These are phyloP conservation scores for Curvularia lunata DNA, from an alignment of 2,329 filamentous ascomycete species.

Conservation along the genomic window DNA sequence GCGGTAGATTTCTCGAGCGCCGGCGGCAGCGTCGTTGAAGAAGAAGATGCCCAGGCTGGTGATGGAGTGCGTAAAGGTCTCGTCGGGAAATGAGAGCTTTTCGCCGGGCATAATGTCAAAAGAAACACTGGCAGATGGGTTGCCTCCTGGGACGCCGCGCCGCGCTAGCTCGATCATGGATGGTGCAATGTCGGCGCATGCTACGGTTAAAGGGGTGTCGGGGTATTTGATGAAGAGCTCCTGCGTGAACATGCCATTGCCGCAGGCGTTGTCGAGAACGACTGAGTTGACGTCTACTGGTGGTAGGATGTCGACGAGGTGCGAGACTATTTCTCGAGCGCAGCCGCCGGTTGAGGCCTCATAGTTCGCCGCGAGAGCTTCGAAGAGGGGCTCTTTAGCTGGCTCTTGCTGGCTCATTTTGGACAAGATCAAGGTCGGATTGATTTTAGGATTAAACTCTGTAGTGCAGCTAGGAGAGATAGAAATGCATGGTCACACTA, in stretches of 20 bases:
- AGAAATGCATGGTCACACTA: neutral
- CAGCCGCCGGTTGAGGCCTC: slow-evolving; percentile 25
- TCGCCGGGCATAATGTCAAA: slow-evolving; percentile 16
- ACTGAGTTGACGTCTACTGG: slow-evolving; percentile 19
- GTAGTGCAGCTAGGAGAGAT: neutral
- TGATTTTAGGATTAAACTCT: neutral
- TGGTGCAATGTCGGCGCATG: slow-evolving; percentile 16
- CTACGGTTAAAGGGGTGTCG: slow-evolving; percentile 9
- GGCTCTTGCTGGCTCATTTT: slow-evolving; percentile 4
- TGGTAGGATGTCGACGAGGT: slow-evolving; percentile 22
- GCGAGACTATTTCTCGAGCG: slow-evolving; percentile 21
- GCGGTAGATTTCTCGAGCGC: slow-evolving; percentile 41
- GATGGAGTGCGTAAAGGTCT: slow-evolving; percentile 46
- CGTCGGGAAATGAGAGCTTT: slow-evolving; percentile 30
- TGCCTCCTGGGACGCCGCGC: neutral
- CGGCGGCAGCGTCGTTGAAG: slow-evolving; percentile 36
- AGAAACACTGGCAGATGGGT: neutral
- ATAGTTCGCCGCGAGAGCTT: slow-evolving; percentile 14
- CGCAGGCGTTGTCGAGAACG: slow-evolving; percentile 38
- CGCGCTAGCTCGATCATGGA: slow-evolving; percentile 20
- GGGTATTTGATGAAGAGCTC: slow-evolving; percentile 20
- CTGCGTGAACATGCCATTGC: slow-evolving; percentile 30
- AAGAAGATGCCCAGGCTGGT: slow-evolving; percentile 51
- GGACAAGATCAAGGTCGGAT: neutral
- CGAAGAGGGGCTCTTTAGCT: slow-evolving; percentile 1